Evolutionary conservation across 192 early-diverging fungal species (phyloP).

Genomic region (Podila verticillata): DNA sequence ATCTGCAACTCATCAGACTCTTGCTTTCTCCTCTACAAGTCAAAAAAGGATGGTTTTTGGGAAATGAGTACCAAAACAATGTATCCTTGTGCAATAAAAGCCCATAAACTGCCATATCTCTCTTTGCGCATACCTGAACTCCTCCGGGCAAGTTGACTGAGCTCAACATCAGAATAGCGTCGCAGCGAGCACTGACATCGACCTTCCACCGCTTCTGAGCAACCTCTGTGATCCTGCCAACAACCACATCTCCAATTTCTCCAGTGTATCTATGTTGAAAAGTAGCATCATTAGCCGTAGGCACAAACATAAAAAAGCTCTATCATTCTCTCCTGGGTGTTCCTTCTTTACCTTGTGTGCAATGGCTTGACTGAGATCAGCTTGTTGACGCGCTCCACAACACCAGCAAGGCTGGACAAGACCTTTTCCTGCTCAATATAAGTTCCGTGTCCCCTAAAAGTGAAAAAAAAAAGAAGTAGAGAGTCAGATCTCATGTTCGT

Average conservation of each 20-base stretch:
- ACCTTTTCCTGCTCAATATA: slow-evolving; percentile 75
- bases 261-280: slow-evolving; percentile 70
- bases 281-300: neutral
- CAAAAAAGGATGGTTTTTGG: neutral
- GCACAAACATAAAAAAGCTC: no score
- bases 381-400: slow-evolving; percentile 95
- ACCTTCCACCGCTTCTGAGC: slow-evolving; percentile 94
- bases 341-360: slow-evolving; percentile 69
- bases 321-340: neutral
- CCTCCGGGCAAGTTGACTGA: slow-evolving; percentile 96
- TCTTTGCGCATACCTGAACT: slow-evolving; percentile 77
- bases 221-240: slow-evolving; percentile 94
- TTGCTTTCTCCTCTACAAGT: slow-evolving; percentile 83
- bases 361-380: slow-evolving; percentile 91
- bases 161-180: slow-evolving; percentile 87
- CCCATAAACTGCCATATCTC: neutral
- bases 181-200: slow-evolving; percentile 88
- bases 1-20: slow-evolving; percentile 98
- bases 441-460: slow-evolving; percentile 86
- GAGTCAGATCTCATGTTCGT: neutral
- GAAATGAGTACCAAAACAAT: neutral
- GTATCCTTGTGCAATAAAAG: neutral
- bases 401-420: slow-evolving; percentile 89
- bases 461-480: neutral
- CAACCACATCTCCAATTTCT: slow-evolving; percentile 97